Conservation (phyloP, 805 yeast species). For the Lachancea mirantina region DNA sequence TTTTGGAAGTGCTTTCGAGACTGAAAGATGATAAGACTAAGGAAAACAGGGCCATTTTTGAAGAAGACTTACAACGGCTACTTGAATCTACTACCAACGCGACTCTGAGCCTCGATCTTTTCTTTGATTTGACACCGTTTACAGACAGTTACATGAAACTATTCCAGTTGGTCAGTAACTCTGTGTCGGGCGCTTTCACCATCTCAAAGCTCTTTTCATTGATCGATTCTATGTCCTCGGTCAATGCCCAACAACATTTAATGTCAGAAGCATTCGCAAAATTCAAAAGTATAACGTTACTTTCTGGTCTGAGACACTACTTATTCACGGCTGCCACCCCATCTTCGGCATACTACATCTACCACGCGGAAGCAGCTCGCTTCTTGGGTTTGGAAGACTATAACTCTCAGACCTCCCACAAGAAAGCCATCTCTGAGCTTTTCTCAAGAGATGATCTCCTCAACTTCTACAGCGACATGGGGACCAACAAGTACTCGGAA, state of each 20-base stretch:
- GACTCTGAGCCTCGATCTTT: conserved; percentile 23
- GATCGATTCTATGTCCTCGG: conserved; percentile 11
- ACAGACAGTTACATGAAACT: conserved; percentile 11
- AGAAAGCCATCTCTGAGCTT: conserved; percentile 10
- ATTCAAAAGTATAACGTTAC: conserved; percentile 25
- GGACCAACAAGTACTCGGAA: conserved; percentile 24
- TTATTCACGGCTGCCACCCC: conserved; percentile 15
- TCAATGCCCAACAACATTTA: conserved; percentile 12
- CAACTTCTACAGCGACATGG: conserved; percentile 28
- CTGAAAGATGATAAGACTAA: conserved; percentile 26
- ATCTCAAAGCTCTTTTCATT: conserved; percentile 18
- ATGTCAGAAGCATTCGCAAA: conserved; percentile 21
- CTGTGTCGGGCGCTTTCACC: conserved; percentile 16
- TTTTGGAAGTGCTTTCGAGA: conserved; percentile 53
- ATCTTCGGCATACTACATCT: conserved; percentile 20
- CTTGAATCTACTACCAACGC: conserved; percentile 16
- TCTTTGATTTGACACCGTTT: conserved; percentile 21
- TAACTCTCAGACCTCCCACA: conserved; percentile 18
- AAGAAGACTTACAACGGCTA: conserved; percentile 19
- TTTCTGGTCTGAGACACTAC: conserved; percentile 28
- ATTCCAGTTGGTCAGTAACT: conserved; percentile 19
- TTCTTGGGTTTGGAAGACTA: conserved; percentile 25
- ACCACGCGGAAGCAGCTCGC: conserved; percentile 26
- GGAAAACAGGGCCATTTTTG: conserved; percentile 21
- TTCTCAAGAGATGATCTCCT: conserved; percentile 27